Conservation (phyloP, 257 asterid species). For the Solanum tarijense region DNA sequence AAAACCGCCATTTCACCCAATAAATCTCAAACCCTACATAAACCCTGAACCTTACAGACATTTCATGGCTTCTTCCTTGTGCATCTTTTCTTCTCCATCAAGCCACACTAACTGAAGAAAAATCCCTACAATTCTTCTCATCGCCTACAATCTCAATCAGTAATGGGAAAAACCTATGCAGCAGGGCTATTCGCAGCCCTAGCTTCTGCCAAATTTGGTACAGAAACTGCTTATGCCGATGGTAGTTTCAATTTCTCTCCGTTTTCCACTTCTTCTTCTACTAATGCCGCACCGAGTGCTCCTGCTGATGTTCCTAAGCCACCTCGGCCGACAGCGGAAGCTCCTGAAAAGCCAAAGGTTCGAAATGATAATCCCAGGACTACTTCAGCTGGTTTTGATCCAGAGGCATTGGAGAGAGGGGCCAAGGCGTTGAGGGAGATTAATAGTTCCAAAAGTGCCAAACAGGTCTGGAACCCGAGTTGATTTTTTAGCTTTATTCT, state of each 20-base stretch:
- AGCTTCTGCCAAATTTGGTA: slow-evolving; percentile 44
- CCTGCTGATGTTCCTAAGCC: slow-evolving; percentile 24
- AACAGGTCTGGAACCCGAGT: slow-evolving; percentile 34
- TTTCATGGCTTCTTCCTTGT: not conserved
- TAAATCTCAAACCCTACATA: slow-evolving; percentile 27
- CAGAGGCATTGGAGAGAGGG: slow-evolving; percentile 80
- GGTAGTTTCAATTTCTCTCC: slow-evolving; percentile 48
- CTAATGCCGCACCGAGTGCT: slow-evolving; percentile 8
- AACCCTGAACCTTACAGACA: slow-evolving; percentile 16
- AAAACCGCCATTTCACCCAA: not conserved
- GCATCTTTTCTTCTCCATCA: not conserved
- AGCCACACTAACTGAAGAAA: not conserved
- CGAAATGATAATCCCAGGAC: slow-evolving; percentile 79
- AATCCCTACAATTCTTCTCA: not conserved
- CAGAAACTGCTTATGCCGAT: slow-evolving; percentile 43
- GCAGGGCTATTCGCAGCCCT: slow-evolving; percentile 58
- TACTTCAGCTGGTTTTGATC: slow-evolving; percentile 82
- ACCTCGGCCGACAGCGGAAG: slow-evolving; percentile 13
- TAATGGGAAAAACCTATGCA: slow-evolving; percentile 43
- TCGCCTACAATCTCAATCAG: not conserved
- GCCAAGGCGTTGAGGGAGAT: slow-evolving; percentile 43
- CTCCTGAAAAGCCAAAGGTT: slow-evolving; percentile 25
- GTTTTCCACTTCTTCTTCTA: slow-evolving; percentile 29
- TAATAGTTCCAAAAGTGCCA: slow-evolving; percentile 32
- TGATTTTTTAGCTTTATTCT: not conserved